A percentile compares a stretch with the other conserved stretches of the same genome.
phyloP scores from a whole-genome alignment of 2,329 filamentous ascomycete genomes.

The Claviceps digitariae region DNA sequence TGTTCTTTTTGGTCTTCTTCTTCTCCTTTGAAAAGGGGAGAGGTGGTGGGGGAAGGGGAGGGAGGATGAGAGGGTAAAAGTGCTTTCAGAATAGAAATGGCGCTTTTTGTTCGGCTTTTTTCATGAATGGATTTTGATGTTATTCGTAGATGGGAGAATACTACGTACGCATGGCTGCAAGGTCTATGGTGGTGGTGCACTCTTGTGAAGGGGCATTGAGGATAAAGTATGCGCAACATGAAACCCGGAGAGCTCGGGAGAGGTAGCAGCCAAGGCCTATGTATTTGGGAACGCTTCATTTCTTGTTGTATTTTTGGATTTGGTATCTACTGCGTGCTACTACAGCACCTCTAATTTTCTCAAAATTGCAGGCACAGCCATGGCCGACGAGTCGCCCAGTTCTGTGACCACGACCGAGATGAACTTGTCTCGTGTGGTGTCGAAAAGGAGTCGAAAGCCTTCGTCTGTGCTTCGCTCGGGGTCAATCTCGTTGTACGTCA shows the following conservation, averaged over 20 bases:
- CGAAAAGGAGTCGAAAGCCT: constrained; percentile 62
- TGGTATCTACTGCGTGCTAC: constrained; percentile 4
- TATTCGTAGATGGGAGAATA: too few relatives aligned
- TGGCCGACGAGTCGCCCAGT: constrained; percentile 73
- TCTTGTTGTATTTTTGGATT: not conserved
- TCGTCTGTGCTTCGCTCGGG: constrained; percentile 50
- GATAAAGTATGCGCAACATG: too few relatives aligned
- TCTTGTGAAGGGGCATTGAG: too few relatives aligned
- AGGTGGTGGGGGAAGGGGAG: too few relatives aligned
- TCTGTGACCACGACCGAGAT: constrained; percentile 86
- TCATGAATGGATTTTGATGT: too few relatives aligned
- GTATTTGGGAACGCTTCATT: not conserved
- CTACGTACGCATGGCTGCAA: too few relatives aligned
- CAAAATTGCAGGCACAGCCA: constrained; percentile 58
- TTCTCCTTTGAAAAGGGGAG: not conserved
- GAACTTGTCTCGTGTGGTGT: constrained; percentile 78
- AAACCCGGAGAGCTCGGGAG: too few relatives aligned
- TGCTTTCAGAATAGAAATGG: not conserved
- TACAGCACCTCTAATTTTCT: constrained; percentile 44
- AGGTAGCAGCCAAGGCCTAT: too few relatives aligned
- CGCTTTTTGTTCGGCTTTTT: not conserved
- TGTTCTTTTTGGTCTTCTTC: too few relatives aligned
- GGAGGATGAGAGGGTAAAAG: too few relatives aligned
- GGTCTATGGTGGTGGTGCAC: too few relatives aligned
- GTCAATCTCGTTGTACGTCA: constrained; percentile 87